A percentile compares a stretch with the other conserved stretches of the same genome.
phyloP scores from a whole-genome alignment of 1,284 basidiomycete species.

The Leccinum pachyderme region DNA sequence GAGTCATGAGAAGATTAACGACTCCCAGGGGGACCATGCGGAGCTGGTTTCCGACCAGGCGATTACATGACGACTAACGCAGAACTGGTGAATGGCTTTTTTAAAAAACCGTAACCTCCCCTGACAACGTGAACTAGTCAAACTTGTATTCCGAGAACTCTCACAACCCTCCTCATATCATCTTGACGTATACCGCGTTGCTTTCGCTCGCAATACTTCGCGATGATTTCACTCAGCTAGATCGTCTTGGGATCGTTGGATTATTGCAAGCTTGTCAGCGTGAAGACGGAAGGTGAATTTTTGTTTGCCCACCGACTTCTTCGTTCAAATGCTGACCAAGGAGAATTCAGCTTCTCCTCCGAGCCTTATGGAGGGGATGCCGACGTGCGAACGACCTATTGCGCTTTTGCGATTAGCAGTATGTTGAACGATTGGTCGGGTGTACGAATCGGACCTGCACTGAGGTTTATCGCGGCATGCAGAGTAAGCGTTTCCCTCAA shows the following conservation, averaged over 20 bases:
- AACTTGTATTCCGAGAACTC: constrained; percentile 39
- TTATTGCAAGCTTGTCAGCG: constrained; percentile 75
- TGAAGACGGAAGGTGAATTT: constrained; percentile 72
- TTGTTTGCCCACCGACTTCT: constrained; percentile 2
- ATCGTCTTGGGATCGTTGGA: constrained; percentile 57
- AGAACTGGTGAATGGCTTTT: constrained; percentile 8
- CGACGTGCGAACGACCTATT: constrained; percentile 85
- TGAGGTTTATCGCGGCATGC: constrained; percentile 66
- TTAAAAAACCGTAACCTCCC: constrained; percentile 3
- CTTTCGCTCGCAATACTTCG: constrained; percentile 77
- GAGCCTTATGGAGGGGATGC: constrained; percentile 63
- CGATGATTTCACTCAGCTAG: constrained; percentile 72
- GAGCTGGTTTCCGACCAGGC: constrained; percentile 77
- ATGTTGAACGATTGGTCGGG: constrained; percentile 79
- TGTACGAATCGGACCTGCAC: constrained; percentile 60
- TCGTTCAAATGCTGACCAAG: neutral
- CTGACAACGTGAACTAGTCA: constrained; percentile 20
- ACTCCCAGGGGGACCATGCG: constrained; percentile 44
- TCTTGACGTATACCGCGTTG: constrained; percentile 90
- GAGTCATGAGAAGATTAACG: neutral
- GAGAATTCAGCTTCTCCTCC: constrained; percentile 66
- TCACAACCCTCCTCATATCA: constrained; percentile 77
- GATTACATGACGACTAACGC: constrained; percentile 53
- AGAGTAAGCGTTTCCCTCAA: constrained; percentile 44
- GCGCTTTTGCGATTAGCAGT: constrained; percentile 79